These are phyloP conservation scores for Calophaca sinica DNA, from an alignment of 306 rosid genomes.

Conservation along the genomic window DNA sequence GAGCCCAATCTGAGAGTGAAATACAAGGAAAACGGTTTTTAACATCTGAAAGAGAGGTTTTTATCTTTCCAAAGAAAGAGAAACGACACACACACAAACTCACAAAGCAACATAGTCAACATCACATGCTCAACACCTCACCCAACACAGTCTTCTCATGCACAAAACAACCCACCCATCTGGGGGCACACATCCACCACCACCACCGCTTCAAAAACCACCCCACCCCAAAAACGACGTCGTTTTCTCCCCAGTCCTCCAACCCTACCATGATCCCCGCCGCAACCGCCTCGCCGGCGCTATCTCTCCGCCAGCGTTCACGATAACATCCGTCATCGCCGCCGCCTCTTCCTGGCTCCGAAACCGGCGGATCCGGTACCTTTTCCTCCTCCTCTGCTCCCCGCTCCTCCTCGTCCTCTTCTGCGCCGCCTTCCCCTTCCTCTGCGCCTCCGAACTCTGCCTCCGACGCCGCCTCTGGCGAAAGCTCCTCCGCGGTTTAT, in stretches of 20 bases:
- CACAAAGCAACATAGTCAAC: constrained; percentile 41
- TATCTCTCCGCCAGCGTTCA: constrained; percentile 10
- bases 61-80: background rate
- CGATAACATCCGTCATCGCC: constrained; percentile 34
- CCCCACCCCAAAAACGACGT: constrained; percentile 25
- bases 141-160: constrained; percentile 38
- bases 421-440: constrained; percentile 43
- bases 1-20: background rate
- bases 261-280: constrained; percentile 16
- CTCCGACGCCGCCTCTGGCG: constrained; percentile 44
- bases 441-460: constrained; percentile 51
- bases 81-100: background rate
- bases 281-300: background rate
- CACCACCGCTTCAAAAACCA: background rate
- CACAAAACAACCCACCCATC: constrained; percentile 39
- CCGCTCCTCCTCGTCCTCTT: constrained; percentile 47
- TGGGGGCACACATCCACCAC: constrained; percentile 40
- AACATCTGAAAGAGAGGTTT: background rate
- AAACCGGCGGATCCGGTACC: constrained; percentile 48
- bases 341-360: constrained; percentile 50
- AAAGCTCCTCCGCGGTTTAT: constrained; percentile 2
- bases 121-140: constrained; percentile 37
- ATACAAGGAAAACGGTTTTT: background rate
- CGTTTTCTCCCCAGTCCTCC: constrained; percentile 38
- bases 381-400: constrained; percentile 46